Evolutionary conservation across 768 basidiomycete genomes (phyloP), one percentile per base, ranked within the genome.

Genomic region (Russula vinacea): DNA sequence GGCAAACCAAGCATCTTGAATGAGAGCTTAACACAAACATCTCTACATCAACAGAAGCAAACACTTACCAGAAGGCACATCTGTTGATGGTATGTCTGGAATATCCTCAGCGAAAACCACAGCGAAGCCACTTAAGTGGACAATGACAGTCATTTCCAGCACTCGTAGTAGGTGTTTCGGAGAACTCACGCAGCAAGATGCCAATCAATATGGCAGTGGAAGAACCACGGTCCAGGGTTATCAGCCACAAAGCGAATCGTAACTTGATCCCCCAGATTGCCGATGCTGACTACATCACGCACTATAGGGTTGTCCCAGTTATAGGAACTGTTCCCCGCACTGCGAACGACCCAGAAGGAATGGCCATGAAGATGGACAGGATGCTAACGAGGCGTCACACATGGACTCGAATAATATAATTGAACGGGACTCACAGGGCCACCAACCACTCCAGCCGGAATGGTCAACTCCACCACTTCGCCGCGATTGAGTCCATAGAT

Each of bases 61-160:
- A 35, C 35, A 7, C 59, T 35, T 10, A 60, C 59, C 37, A 32
- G 59, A 17, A 42, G 40, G 19, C 3, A 60, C 7, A 5, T 40
- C 60, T 19, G 29, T 33, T 7, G 55, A 29, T 5, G 62, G 54
- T 32, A 64, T 57, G 4, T 53, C 51, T 0, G 51, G 51, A 32
- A 33, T 11, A 33, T 53, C 51, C 10, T n/a, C 51, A 10, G 51
- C 47, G 24, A 49, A 49, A 22, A 49, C 47, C 8, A 7, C 47
- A 6, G 62, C 62, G 4, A 64, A 64, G 22, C 57, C 62, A 22
- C 62, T 62, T 35, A 3, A 35, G 35, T 1, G 10, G 8, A 33
- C 8, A 33, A 8, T 8, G 8, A n/a, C n/a, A 5, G 29, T 35
- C 8, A 35, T 35, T 35, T 35, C 8, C 35, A 35, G 35, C 35